These are phyloP conservation scores for Teunomyces pallodes DNA, from an alignment of 805 yeast genomes.

Conservation along the genomic window DNA sequence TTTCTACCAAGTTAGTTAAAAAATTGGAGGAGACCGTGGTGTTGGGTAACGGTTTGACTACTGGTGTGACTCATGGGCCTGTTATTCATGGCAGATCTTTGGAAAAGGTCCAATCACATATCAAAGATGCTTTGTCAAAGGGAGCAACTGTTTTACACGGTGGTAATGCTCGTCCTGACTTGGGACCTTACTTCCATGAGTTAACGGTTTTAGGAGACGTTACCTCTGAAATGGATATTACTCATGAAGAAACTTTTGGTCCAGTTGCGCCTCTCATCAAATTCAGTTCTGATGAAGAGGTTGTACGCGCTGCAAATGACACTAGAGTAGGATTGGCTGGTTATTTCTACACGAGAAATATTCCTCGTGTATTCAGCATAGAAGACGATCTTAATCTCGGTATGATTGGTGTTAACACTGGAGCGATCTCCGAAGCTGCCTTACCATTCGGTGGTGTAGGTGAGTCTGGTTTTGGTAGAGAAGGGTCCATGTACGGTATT, in stretches of 20 bases:
- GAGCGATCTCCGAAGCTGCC: slow-evolving; percentile 65
- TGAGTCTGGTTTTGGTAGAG: slow-evolving; percentile 78
- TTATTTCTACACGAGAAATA: slow-evolving; percentile 62
- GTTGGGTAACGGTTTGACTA: slow-evolving; percentile 63
- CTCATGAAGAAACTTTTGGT: slow-evolving; percentile 77
- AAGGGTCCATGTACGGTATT: slow-evolving; percentile 72
- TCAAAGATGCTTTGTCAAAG: slow-evolving; percentile 60
- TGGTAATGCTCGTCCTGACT: slow-evolving; percentile 50
- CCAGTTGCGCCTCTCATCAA: slow-evolving; percentile 72
- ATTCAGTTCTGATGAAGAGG: slow-evolving; percentile 65
- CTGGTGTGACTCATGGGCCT: slow-evolving; percentile 72
- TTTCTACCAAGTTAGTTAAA: slow-evolving; percentile 47
- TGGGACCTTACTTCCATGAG: slow-evolving; percentile 65
- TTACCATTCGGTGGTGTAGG: slow-evolving; percentile 77
- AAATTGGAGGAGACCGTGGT: slow-evolving; percentile 35
- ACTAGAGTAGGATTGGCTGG: slow-evolving; percentile 77
- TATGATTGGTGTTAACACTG: slow-evolving; percentile 81
- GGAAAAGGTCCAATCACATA: slow-evolving; percentile 57
- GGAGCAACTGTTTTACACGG: slow-evolving; percentile 68
- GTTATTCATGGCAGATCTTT: slow-evolving; percentile 63
- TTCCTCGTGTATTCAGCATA: slow-evolving; percentile 53
- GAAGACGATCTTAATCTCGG: slow-evolving; percentile 72
- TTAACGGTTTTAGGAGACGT: slow-evolving; percentile 68
- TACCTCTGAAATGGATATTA: slow-evolving; percentile 53
- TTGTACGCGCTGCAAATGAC: slow-evolving; percentile 57